These are phyloP conservation scores for Kwoniella sp. DNA, from an alignment of 768 basidiomycete genomes.

Conservation along the genomic window DNA sequence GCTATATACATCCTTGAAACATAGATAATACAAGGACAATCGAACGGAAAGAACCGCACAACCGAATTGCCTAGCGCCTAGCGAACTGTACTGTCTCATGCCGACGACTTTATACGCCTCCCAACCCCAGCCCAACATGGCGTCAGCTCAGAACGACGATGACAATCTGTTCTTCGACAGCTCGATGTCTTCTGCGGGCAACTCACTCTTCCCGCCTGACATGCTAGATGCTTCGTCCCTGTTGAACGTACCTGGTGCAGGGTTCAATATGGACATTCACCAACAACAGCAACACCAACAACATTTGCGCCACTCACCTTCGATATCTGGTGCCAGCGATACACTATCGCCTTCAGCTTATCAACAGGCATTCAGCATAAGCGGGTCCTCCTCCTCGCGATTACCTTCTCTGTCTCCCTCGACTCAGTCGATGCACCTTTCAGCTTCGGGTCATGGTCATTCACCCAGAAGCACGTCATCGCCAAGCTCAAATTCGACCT, in stretches of 20 bases:
- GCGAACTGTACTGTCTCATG: too few species aligned
- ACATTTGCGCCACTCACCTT: constrained; percentile 10
- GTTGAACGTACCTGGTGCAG: constrained; percentile 12
- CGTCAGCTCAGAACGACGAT: constrained; percentile 1
- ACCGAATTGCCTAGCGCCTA: not conserved
- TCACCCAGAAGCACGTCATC: constrained; percentile 42
- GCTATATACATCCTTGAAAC: not conserved
- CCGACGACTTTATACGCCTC: constrained; percentile 16
- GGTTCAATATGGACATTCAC: not conserved
- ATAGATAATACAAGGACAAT: not conserved
- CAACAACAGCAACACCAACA: not conserved
- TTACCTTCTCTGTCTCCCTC: constrained; percentile 36
- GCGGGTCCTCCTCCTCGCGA: constrained; percentile 24
- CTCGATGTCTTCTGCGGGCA: constrained; percentile 16
- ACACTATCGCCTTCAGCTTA: constrained; percentile 8
- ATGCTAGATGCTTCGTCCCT: constrained; percentile 23
- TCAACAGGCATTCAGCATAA: constrained; percentile 8
- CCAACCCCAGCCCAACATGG: constrained; percentile 2
- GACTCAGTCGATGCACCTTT: constrained; percentile 19
- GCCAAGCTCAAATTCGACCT: constrained; percentile 33
- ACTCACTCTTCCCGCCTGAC: constrained; percentile 30
- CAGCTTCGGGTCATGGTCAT: constrained; percentile 12
- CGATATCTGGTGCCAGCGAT: constrained; percentile 1
- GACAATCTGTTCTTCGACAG: constrained; percentile 27
- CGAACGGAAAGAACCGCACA: not conserved